phyloP scores from a whole-genome alignment of 2,329 filamentous ascomycete genomes.

The Zymoseptoria pseudotritici region DNA sequence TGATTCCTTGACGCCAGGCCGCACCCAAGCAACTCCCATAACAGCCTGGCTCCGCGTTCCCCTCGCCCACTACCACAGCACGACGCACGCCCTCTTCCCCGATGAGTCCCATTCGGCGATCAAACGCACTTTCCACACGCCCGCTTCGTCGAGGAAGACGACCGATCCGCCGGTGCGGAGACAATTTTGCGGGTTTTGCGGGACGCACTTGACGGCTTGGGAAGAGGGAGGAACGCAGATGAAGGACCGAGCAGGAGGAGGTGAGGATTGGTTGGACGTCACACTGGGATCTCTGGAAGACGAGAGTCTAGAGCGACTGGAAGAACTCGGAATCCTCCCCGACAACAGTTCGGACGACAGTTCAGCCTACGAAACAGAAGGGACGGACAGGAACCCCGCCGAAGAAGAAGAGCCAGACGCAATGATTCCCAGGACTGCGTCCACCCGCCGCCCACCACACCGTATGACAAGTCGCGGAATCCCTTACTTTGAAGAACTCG shows the following conservation, averaged over 20 bases:
- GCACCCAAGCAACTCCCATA: conserved; percentile 62
- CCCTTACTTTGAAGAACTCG: conserved; percentile 79
- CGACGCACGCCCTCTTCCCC: conserved; percentile 65
- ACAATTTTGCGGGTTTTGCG: conserved; percentile 87
- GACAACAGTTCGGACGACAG: conserved; percentile 30
- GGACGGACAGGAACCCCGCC: conserved; percentile 2
- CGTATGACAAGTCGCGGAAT: conserved; percentile 46
- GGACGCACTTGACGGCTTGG: conserved; percentile 79
- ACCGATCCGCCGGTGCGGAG: conserved; percentile 53
- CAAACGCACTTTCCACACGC: conserved; percentile 38
- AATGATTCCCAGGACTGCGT: conserved; percentile 5
- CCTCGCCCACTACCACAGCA: conserved; percentile 69
- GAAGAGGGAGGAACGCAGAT: conserved; percentile 50
- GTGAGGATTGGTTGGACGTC: conserved; percentile 65
- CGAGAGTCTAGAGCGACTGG: conserved; percentile 64
- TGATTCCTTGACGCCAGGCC: conserved; percentile 37
- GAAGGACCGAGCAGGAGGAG: conserved; percentile 24
- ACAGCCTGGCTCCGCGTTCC: conserved; percentile 79
- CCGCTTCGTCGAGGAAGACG: conserved; percentile 39
- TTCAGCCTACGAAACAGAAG: conserved; percentile 21
- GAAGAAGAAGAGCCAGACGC: conserved; percentile 3
- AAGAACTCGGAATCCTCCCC: conserved; percentile 67
- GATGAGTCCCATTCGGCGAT: conserved; percentile 56
- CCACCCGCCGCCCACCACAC: conserved; percentile 9
- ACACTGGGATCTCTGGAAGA: conserved; percentile 69